Base-by-base conservation (phyloP, 495 filamentous ascomycete genomes). In the Hypoxylon fragiforme region DNA sequence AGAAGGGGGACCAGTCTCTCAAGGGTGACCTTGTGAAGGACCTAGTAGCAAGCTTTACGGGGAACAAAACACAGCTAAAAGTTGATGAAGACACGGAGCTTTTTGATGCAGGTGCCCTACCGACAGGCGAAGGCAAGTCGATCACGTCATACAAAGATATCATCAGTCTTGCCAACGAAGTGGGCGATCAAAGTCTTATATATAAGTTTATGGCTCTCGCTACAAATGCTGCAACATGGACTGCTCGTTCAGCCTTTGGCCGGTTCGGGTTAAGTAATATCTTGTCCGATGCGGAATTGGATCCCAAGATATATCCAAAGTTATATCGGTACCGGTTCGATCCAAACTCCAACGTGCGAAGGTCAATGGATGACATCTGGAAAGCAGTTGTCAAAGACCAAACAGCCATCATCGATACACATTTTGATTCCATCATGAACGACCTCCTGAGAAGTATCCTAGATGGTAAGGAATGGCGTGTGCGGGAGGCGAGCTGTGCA, bases 191-290 rank as follows among this genome's bases (percentile, higher is more conserved):
- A 20, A 94, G 89, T 50, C 78, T 98, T 2, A 90, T 97, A 6
- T 98, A 98, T 70, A 87, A 91, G 48, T 96, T 97, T 68, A 98
- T 98, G 94, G 90, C 90, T 0, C 73, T 98, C 51, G 94, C 94
- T 2, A 87, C 90, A 1, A 94, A 96, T 57, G 95, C 95, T 47
- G 90, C 92, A 0, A 89, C 95, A 24, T 98, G 94, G 94, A 91
- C 91, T 2, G 95, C 89, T 15, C 84, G 94, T 16, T 92, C 94
- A 1, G 92, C 94, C 1, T 96, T 98, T 70, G 92, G 94, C 12
- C 82, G 91, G 12, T 95, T 97, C 57, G 94, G 94, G 1, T 80
- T 98, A 47, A 92, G 89, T 64, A 92, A 81, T 48, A 91, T 98
- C 40, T 81, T 98, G 38, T 94, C 90, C 11, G 89, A 92, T 47